These are phyloP conservation scores for Cutaneotrichosporon daszewskae DNA, from an alignment of 1,284 basidiomycete species.

Conservation along the genomic window DNA sequence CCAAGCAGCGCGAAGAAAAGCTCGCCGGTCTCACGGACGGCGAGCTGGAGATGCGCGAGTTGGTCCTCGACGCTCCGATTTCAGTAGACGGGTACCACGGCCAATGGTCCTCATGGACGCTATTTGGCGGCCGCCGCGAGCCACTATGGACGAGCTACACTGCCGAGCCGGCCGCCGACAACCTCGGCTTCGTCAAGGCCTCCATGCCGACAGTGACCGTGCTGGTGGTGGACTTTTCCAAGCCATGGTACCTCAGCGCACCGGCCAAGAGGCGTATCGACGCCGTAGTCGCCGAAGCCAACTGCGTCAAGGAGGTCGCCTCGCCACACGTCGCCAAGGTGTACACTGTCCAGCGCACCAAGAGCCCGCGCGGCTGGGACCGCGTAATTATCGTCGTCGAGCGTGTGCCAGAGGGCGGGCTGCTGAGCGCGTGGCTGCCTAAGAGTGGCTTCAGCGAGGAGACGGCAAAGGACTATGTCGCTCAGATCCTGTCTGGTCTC, in stretches of 20 bases:
- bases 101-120: conserved; percentile 29
- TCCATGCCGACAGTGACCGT: conserved; percentile 31
- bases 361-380: conserved; percentile 43
- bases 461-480: conserved; percentile 39
- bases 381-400: conserved; percentile 40
- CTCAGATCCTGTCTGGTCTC: conserved; percentile 40
- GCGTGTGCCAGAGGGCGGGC: conserved; percentile 32
- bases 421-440: conserved; percentile 35
- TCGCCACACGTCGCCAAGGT: conserved; percentile 32
- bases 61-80: conserved; percentile 33
- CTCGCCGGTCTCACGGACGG: conserved; percentile 32
- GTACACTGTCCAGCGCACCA: conserved; percentile 36
- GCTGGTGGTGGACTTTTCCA: conserved; percentile 44
- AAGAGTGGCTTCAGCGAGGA: conserved; percentile 39
- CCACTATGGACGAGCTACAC: conserved; percentile 43
- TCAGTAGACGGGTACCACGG: conserved; percentile 33
- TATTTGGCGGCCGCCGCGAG: conserved; percentile 40
- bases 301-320: conserved; percentile 25
- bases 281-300: conserved; percentile 30
- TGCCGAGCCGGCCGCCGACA: conserved; percentile 47
- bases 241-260: conserved; percentile 34
- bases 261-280: conserved; percentile 42
- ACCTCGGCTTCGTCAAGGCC: conserved; percentile 53
- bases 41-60: conserved; percentile 33
- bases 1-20: conserved; percentile 25